Percentiles rank a stretch among this genome's conserved stretches.
Conservation (phyloP, 31 red algal species). For the Asparagopsis taxiformis region DNA sequence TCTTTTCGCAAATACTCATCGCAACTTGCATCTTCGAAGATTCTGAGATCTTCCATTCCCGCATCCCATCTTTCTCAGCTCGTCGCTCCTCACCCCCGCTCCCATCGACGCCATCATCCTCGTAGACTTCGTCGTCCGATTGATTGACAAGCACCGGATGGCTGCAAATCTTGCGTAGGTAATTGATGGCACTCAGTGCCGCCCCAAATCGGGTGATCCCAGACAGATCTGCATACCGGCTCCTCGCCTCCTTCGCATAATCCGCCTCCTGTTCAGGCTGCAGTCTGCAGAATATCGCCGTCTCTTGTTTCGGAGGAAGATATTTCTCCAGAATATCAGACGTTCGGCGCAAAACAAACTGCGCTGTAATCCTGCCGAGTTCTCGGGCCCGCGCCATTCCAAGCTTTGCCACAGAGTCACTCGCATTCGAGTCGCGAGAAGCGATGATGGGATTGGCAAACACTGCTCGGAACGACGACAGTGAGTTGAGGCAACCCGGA, state of each 20-base stretch:
- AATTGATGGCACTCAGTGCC: conserved; percentile 72
- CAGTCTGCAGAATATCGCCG: conserved; percentile 79
- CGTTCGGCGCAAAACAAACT: conserved; percentile 70
- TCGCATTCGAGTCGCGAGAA: conserved; percentile 68
- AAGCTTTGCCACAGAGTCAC: conserved; percentile 20
- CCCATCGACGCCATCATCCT: not conserved
- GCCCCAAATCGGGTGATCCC: conserved; percentile 44
- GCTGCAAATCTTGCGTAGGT: conserved; percentile 86
- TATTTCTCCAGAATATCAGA: conserved; percentile 73
- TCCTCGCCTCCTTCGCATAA: conserved; percentile 58
- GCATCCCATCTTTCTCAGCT: not conserved
- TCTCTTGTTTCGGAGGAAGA: conserved; percentile 81
- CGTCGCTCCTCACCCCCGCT: not conserved
- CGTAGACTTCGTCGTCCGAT: conserved; percentile 3
- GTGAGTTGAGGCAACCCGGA: conserved; percentile 63
- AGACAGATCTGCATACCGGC: conserved; percentile 40
- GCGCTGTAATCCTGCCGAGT: conserved; percentile 50
- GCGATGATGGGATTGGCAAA: conserved; percentile 82
- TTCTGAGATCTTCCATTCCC: conserved; percentile 38
- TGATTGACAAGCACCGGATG: conserved; percentile 56
- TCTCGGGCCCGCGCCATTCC: conserved; percentile 68
- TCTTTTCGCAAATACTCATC: conserved; percentile 39
- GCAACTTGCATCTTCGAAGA: conserved; percentile 77
- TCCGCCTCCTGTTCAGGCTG: conserved; percentile 49
- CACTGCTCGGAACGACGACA: conserved; percentile 63